Evolutionary conservation across 441 rosid species (phyloP), one percentile per base, ranked within the genome.

Genomic region (Melastoma candidum): DNA sequence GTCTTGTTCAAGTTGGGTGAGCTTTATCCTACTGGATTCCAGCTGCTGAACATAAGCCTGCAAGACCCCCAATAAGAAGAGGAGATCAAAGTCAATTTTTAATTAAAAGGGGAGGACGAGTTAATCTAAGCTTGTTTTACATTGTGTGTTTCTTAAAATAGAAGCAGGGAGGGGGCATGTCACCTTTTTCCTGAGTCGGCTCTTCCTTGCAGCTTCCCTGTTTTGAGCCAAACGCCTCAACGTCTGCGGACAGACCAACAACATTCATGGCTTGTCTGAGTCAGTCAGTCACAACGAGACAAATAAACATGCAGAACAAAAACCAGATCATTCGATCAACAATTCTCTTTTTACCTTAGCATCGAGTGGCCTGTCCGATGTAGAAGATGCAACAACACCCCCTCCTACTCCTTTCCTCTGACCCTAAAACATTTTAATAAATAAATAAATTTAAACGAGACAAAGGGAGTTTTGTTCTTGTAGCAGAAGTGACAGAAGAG

Each of bases 151-250:
- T 29, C 7, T 29, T 29, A 4, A 32, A 32, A 1, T 17, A 17
- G 7, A 4, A 32, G 41, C 5, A 8, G 1, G 7, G 7, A 32
- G 8, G 8, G 8, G 8, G 6, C 41, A 32, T 32, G 41, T 32
- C 41, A 77, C 90, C 79, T 84, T 84, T 75, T 84, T 84, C 68
- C 92, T 77, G 14, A 84, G 76, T 52, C 92, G 83, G 62, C 92
- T 84, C 71, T 84, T 84, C 59, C 79, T 77, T 49, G 92, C 92
- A 67, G 92, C 92, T 77, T 84, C 92, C 72, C 92, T 77, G 74
- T 84, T 84, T 63, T 84, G 92, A 49, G 92, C 92, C 55, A 84
- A 74, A 48, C 92, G 83, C 73, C 92, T 79, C 50, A 84, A 56
- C 54, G 87, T 81, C 92, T 84, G 79, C 60, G 58, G 22, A 17